These are phyloP conservation scores for Scheffersomyces insectosa DNA, from an alignment of 1,139 yeast genomes.

Conservation along the genomic window DNA sequence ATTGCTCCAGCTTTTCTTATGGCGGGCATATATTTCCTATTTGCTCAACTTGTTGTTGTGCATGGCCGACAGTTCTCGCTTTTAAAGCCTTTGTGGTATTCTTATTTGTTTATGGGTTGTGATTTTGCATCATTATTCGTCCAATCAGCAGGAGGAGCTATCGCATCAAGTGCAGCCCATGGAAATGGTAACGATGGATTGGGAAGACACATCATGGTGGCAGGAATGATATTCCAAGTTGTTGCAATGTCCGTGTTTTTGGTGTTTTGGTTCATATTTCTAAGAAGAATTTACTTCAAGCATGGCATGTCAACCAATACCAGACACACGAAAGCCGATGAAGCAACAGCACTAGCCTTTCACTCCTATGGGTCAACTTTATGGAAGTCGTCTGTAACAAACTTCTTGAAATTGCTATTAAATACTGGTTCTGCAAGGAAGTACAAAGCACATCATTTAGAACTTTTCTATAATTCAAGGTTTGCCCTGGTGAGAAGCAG, in stretches of 20 bases:
- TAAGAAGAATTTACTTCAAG: slow-evolving; percentile 45
- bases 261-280: slow-evolving; percentile 54
- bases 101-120: slow-evolving; percentile 63
- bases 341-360: slow-evolving; percentile 26
- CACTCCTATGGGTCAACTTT: slow-evolving; percentile 48
- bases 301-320: background rate
- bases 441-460: slow-evolving; percentile 27
- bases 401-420: slow-evolving; percentile 31
- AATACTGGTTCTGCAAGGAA: slow-evolving; percentile 23
- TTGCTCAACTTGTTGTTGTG: slow-evolving; percentile 72
- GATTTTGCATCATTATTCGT: slow-evolving; percentile 70
- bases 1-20: slow-evolving; percentile 86
- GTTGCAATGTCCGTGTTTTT: slow-evolving; percentile 68
- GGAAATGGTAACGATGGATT: slow-evolving; percentile 33
- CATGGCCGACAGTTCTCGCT: slow-evolving; percentile 65
- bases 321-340: background rate
- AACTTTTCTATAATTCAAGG: slow-evolving; percentile 37
- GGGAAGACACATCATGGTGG: slow-evolving; percentile 80
- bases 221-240: slow-evolving; percentile 80
- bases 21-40: slow-evolving; percentile 81
- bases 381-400: slow-evolving; percentile 28
- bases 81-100: slow-evolving; percentile 73
- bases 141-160: slow-evolving; percentile 85
- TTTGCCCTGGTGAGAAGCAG: slow-evolving; percentile 42
- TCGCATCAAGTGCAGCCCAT: slow-evolving; percentile 58